Percentiles rank a stretch among this genome's conserved stretches.
Evolutionary conservation across 352 stramenopile species (phyloP).

Genomic region (Globisporangium irregulare): DNA sequence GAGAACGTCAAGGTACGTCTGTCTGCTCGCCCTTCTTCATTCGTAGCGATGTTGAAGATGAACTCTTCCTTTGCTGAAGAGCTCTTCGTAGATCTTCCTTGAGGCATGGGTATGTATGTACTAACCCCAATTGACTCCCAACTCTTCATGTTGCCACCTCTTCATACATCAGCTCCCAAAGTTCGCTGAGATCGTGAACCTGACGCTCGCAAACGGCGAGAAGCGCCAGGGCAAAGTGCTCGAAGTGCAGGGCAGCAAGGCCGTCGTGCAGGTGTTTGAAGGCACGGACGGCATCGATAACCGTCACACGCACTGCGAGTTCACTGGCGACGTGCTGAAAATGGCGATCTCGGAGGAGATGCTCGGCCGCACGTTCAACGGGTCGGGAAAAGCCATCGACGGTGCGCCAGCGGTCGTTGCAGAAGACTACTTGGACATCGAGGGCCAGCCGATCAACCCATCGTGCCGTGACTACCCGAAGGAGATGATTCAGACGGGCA

Average conservation of each 20-base stretch:
- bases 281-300: conserved; percentile 99
- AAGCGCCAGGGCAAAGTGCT: conserved; percentile 92
- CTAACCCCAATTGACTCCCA: neutral
- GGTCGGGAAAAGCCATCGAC: conserved; percentile 98
- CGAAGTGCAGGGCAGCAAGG: conserved; percentile 97
- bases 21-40: neutral
- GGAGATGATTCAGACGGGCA: conserved; percentile 99
- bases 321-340: conserved; percentile 98
- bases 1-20: conserved; percentile 97
- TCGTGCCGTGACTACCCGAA: conserved; percentile 99
- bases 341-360: conserved; percentile 99
- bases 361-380: conserved; percentile 96
- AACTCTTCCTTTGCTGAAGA: neutral
- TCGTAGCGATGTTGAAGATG: neutral
- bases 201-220: conserved; percentile 96
- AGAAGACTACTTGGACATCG: conserved; percentile 99
- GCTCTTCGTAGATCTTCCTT: neutral
- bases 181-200: conserved; percentile 99
- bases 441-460: conserved; percentile 99
- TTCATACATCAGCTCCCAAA: conserved; percentile 81
- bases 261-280: conserved; percentile 97
- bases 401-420: conserved; percentile 95
- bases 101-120: neutral
- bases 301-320: conserved; percentile 97
- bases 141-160: neutral